A percentile compares a stretch with the other conserved stretches of the same genome.
phyloP scores from a whole-genome alignment of 2,329 filamentous ascomycete genomes.

The Bipolaris victoriae region DNA sequence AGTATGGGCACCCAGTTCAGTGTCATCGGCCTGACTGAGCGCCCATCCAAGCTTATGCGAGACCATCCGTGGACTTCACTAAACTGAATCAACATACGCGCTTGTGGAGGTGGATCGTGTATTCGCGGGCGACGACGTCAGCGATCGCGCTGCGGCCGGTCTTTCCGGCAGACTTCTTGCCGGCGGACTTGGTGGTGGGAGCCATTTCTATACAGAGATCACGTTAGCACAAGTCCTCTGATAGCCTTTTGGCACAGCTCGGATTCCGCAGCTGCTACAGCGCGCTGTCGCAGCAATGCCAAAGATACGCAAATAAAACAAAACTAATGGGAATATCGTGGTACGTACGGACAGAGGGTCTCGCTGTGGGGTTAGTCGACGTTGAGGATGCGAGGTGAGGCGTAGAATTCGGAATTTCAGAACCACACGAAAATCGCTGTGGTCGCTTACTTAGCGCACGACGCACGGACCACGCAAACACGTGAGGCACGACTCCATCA shows the following conservation, averaged over 20 bases:
- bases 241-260: not conserved
- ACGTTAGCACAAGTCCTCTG: conserved; percentile 26
- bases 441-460: conserved; percentile 27
- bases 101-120: conserved; percentile 99
- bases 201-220: conserved; percentile 48
- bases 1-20: conserved; percentile 22
- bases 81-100: conserved; percentile 82
- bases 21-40: conserved; percentile 27
- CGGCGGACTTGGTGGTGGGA: conserved; percentile 47
- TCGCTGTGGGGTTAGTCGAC: conserved; percentile 38
- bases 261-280: not conserved
- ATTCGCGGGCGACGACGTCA: conserved; percentile 99
- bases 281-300: conserved; percentile 1
- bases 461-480: conserved; percentile 8
- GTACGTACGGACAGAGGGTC: conserved; percentile 35
- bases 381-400: conserved; percentile 28
- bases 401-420: conserved; percentile 26
- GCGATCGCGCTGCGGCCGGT: conserved; percentile 88
- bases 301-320: not conserved
- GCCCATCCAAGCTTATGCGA: conserved; percentile 38
- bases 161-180: conserved; percentile 70
- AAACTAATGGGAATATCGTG: not conserved
- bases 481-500: conserved; percentile 8
- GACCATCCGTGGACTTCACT: conserved; percentile 71
- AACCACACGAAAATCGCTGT: conserved; percentile 24